A percentile compares a stretch with the other conserved stretches of the same genome.
Conservation (phyloP, 208 protist genomes). For the Tritrichomonas musculus region DNA sequence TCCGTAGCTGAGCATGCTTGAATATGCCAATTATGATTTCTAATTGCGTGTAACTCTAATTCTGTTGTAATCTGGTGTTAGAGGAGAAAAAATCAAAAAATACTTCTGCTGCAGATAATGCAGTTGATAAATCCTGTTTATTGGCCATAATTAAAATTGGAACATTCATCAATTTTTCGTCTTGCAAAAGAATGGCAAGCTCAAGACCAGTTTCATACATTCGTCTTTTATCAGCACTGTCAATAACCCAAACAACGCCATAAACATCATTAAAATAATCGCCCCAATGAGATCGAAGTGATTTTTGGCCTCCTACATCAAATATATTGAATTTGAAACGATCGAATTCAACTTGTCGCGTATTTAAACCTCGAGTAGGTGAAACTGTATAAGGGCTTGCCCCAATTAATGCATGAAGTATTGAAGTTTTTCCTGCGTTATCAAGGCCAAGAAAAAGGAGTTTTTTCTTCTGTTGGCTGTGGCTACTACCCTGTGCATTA, state of each 20-base stretch:
- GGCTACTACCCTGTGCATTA: neutral
- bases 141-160: constrained; percentile 87
- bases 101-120: too few relatives aligned
- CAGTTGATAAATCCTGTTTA: constrained; percentile 85
- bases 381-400: constrained; percentile 74
- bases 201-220: constrained; percentile 73
- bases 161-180: constrained; percentile 78
- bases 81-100: too few relatives aligned
- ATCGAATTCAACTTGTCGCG: constrained; percentile 73
- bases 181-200: constrained; percentile 70
- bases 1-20: constrained; percentile 47
- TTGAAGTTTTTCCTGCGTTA: constrained; percentile 85
- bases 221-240: constrained; percentile 65
- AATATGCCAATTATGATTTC: constrained; percentile 32
- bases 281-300: constrained; percentile 82
- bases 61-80: constrained; percentile 28
- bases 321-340: constrained; percentile 85
- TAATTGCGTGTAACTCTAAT: neutral
- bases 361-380: constrained; percentile 90
- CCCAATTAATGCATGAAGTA: constrained; percentile 73
- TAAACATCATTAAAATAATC: constrained; percentile 87
- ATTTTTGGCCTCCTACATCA: constrained; percentile 82
- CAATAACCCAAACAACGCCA: constrained; percentile 62
- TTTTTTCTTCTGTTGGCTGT: constrained; percentile 56
- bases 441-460: constrained; percentile 87